Percentiles rank a stretch among this genome's conserved stretches.
Conservation (phyloP, 2,329 filamentous ascomycete genomes). For the Camptophora hylomeconis region DNA sequence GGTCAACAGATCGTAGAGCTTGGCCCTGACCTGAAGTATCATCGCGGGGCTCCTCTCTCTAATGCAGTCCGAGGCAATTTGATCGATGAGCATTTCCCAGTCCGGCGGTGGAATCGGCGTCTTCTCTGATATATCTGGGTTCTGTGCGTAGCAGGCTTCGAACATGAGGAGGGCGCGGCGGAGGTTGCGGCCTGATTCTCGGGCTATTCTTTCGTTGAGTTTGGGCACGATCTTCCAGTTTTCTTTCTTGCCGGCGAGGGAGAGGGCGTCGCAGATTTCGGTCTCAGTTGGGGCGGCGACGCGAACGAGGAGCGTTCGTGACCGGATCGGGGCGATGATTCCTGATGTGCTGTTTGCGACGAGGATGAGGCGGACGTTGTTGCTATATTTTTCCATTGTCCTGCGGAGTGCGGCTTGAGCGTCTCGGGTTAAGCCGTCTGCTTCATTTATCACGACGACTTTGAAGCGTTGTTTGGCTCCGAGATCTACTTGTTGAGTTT, state of each 20-base stretch:
- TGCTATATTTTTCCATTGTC: constrained; percentile 99
- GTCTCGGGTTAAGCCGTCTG: constrained; percentile 84
- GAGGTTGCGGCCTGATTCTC: constrained; percentile 81
- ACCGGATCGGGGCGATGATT: constrained; percentile 96
- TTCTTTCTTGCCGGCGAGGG: constrained; percentile 60
- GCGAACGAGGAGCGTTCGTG: constrained; percentile 76
- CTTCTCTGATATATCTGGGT: constrained; percentile 47
- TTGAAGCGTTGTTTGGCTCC: constrained; percentile 88
- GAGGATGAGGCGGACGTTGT: constrained; percentile 81
- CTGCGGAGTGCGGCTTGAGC: constrained; percentile 87
- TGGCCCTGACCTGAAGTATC: constrained; percentile 76
- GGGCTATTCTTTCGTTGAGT: constrained; percentile 73
- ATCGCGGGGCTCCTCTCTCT: constrained; percentile 82
- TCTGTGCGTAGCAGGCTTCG: constrained; percentile 92
- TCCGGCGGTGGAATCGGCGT: constrained; percentile 90
- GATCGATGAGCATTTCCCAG: constrained; percentile 83
- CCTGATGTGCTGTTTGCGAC: constrained; percentile 94
- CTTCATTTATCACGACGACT: constrained; percentile 98
- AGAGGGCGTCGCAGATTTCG: constrained; percentile 70
- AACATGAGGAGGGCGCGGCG: constrained; percentile 89
- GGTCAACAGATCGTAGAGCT: constrained; percentile 92
- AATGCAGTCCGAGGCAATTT: constrained; percentile 87
- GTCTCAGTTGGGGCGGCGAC: constrained; percentile 78
- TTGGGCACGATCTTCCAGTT: constrained; percentile 64
- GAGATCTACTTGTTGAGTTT: constrained; percentile 97